phyloP scores from a whole-genome alignment of 257 asterid genomes.

The Capsicum chinense region DNA sequence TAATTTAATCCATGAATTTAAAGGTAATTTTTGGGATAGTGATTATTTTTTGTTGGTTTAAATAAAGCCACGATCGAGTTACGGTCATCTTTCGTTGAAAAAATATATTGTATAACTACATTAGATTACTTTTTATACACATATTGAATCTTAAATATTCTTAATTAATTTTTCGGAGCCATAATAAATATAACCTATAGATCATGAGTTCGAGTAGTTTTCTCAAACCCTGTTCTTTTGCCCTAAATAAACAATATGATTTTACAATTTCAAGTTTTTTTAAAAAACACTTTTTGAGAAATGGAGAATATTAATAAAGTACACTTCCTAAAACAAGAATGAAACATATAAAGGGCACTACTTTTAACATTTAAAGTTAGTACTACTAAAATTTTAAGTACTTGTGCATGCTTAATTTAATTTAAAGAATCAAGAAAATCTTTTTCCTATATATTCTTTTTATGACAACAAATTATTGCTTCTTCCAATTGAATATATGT shows the following conservation, averaged over 20 bases:
- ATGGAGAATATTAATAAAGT: not conserved
- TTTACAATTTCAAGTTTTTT: not conserved
- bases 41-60: too few species aligned
- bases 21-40: not conserved
- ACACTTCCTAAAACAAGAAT: not conserved
- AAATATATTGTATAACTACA: too few species aligned
- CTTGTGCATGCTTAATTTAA: slow-evolving; percentile 12
- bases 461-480: slow-evolving; percentile 4
- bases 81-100: too few species aligned
- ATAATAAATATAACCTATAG: too few species aligned
- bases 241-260: too few species aligned
- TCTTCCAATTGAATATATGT: slow-evolving; percentile 11
- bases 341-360: not conserved
- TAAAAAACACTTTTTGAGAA: not conserved
- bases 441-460: slow-evolving; percentile 3
- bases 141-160: too few species aligned
- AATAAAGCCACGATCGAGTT: too few species aligned
- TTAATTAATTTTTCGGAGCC: too few species aligned
- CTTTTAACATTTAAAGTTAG: slow-evolving; percentile 20
- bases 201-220: too few species aligned
- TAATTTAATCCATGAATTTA: not conserved
- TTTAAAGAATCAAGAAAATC: slow-evolving; percentile 13
- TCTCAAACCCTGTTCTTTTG: too few species aligned
- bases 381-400: not conserved
- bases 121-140: too few species aligned